Evolutionary conservation across 2,329 filamentous ascomycete genomes (phyloP), one percentile per base, ranked within the genome.

Genomic region (Gremmenia infestans): DNA sequence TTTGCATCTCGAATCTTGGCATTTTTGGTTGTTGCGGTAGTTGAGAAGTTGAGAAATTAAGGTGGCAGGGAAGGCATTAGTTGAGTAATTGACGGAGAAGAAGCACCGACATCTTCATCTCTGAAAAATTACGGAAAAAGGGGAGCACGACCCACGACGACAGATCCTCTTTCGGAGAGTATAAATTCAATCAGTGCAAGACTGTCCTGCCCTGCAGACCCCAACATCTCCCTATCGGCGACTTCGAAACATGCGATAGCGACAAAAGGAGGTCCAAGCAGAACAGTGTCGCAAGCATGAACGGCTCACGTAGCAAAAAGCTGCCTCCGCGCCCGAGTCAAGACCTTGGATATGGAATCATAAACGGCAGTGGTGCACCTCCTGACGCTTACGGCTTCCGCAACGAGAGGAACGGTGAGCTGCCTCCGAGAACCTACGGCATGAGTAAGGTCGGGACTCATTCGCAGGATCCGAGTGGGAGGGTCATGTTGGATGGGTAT

Each of bases 401-500:
- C 23, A 50, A 54, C 43, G 50, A 47, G 14, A 53, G 58, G 47
- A 58, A 60, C 9, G 54, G 59, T 39, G 58, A 56, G 48, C 32
- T 50, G 39, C 45, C 58, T 39, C 55, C 55, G 7, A 54, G 50
- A 35, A 48, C 39, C 12, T 55, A 53, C 46, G 54, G 58, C 3
- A 19, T 47, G 43, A 58, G 51, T 46, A 52, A 48, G 45, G 54
- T 58, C 48, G 52, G 23, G 42, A 54, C 40, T 22, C 42, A 32
- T 11, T 15, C 46, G 17, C 58, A 55, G 46, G 63, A 62, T 52
- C 74, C 76, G 40, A 76, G 72, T 46, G 73, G 73, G 51, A 81
- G 78, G 64, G 73, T 74, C 19, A 73, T 85, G 55, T 74, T 82
- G 50, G 79, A 86, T 53, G 81, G 81, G 45, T 88, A 87, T 69